Base-by-base conservation (phyloP, 2,329 filamentous ascomycete genomes). In the Xylaria polymorpha region DNA sequence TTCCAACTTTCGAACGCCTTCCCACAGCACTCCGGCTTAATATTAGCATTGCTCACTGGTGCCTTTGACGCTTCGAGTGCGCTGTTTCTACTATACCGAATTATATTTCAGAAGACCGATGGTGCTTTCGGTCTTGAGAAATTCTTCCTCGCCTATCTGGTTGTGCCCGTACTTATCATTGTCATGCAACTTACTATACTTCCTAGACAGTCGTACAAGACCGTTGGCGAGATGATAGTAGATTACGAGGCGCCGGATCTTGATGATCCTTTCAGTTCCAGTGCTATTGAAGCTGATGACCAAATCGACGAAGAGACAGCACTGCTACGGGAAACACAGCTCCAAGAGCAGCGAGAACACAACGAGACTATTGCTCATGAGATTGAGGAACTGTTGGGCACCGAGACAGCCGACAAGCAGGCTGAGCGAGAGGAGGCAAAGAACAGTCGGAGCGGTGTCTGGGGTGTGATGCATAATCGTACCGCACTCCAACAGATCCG, bases 1-100 rank as follows among this genome's bases (percentile, higher is more conserved):
- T 95, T 95, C 80, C 93, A 96, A 78, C 87, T 96, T 46, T 94
- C 92, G 46, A 96, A 96, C 79, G 90, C 93, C 2, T 95, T 97
- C 76, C 93, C 93, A 0, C 86, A 86, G 59, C 87, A 91, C 76
- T 92, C 92, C 0, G 93, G 93, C 1, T 82, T 93, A n/a, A 93
- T 97, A 71, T 83, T 97, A 9, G 92, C 93, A 1, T 84, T 94
- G 41, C 81, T 97, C 61, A 95, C 92, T 0, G 93, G 93, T 6
- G 92, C 92, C 4, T 97, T 96, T 78, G 93, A 97, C 79, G 90
- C 92, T 0, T 94, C 92, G 1, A 94, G 91, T 72, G 92, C 92
- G 5, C 79, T 95, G 5, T 95, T 94, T 74, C 84, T 95, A 20
- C 77, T 92, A 39, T 94, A 94, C 80, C 88, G 92, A 37, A 80